phyloP scores from a whole-genome alignment of 2,329 filamentous ascomycete genomes.

The Huntiella moniliformis region DNA sequence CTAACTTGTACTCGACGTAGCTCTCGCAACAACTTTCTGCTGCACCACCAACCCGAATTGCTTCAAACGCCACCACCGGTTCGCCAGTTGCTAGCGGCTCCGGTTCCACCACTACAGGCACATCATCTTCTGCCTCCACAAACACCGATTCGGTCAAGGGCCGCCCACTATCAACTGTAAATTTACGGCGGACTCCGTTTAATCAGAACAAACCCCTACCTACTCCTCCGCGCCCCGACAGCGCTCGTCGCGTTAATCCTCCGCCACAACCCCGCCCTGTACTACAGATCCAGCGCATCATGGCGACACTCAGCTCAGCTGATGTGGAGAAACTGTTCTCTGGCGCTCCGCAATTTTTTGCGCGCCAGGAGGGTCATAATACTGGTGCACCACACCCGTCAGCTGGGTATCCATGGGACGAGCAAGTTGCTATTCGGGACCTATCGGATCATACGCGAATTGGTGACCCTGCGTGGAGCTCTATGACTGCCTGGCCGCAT shows the following conservation, averaged over 20 bases:
- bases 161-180: not conserved
- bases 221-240: slow-evolving; percentile 27
- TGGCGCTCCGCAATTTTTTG: slow-evolving; percentile 55
- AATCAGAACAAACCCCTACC: slow-evolving; percentile 40
- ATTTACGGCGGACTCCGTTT: slow-evolving; percentile 12
- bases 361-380: slow-evolving; percentile 39
- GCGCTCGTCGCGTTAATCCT: slow-evolving; percentile 20
- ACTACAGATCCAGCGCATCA: slow-evolving; percentile 37
- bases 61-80: too few relatives aligned
- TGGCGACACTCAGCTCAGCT: slow-evolving; percentile 36
- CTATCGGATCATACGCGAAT: slow-evolving; percentile 46
- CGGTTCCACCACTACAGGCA: too few relatives aligned
- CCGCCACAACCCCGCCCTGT: slow-evolving; percentile 22
- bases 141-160: not conserved
- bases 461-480: slow-evolving; percentile 43
- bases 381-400: slow-evolving; percentile 41
- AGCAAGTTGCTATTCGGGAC: slow-evolving; percentile 40
- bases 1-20: too few relatives aligned
- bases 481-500: slow-evolving; percentile 43
- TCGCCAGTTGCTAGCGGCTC: too few relatives aligned
- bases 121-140: not conserved
- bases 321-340: slow-evolving; percentile 55
- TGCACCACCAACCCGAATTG: too few relatives aligned
- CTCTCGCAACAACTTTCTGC: too few relatives aligned
- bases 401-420: slow-evolving; percentile 50